These are phyloP conservation scores for Singerocomus inundabilis DNA, from an alignment of 1,284 basidiomycete species.

Conservation along the genomic window DNA sequence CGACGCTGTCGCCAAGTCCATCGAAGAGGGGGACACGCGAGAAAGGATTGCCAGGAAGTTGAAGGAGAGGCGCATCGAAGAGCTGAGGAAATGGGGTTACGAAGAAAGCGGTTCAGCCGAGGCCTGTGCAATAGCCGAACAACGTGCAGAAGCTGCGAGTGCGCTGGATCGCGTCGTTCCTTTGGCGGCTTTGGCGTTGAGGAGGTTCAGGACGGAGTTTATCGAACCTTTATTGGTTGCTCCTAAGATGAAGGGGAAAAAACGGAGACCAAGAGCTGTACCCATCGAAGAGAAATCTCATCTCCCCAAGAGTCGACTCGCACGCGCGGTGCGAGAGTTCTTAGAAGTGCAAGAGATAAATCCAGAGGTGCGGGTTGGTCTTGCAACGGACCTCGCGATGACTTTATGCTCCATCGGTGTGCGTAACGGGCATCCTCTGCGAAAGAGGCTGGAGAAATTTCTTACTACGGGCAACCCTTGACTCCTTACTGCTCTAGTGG, in stretches of 20 bases:
- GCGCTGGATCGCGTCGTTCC: conserved; percentile 61
- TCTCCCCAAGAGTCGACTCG: conserved; percentile 61
- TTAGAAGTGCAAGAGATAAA: conserved; percentile 52
- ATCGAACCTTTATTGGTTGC: conserved; percentile 65
- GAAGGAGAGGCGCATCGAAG: conserved; percentile 55
- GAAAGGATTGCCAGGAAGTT: conserved; percentile 57
- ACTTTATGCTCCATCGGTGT: conserved; percentile 55
- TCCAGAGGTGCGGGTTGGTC: conserved; percentile 43
- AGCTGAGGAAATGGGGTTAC: conserved; percentile 71
- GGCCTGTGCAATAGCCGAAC: conserved; percentile 53
- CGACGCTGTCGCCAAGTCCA: conserved; percentile 56
- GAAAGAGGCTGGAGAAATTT: conserved; percentile 63
- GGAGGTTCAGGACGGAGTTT: conserved; percentile 68
- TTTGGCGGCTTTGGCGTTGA: conserved; percentile 58
- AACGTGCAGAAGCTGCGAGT: conserved; percentile 71
- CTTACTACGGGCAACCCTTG: conserved; percentile 17
- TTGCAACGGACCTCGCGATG: conserved; percentile 51
- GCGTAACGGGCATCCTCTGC: conserved; percentile 58
- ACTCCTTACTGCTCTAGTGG: background rate
- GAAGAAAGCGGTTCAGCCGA: conserved; percentile 49
- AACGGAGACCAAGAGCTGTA: conserved; percentile 39
- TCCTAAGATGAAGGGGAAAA: conserved; percentile 57
- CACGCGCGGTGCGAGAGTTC: conserved; percentile 61
- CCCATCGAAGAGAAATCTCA: conserved; percentile 35
- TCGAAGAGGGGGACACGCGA: conserved; percentile 50